Evolutionary conservation across 2,329 filamentous ascomycete genomes (phyloP).

Genomic region (Paraphoma sp.): DNA sequence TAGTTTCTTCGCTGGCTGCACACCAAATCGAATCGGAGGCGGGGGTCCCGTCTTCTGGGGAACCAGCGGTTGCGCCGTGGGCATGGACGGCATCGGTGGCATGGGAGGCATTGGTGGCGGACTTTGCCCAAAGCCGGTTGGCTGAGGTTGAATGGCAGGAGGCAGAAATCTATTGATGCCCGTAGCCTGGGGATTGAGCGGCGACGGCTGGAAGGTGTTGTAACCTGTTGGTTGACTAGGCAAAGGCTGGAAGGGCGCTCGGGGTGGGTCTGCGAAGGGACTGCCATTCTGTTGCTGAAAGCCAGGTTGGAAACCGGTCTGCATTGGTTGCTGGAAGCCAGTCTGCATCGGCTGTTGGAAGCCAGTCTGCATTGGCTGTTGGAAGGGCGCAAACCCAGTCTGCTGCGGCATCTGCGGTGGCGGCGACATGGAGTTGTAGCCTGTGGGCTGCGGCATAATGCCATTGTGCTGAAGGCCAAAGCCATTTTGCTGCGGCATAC

Average conservation of each 20-base stretch:
- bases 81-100: constrained; percentile 63
- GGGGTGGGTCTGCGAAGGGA: constrained; percentile 62
- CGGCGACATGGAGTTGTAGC: constrained; percentile 37
- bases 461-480: constrained; percentile 45
- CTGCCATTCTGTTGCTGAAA: constrained; percentile 59
- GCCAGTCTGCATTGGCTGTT: constrained; percentile 53
- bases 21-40: constrained; percentile 87
- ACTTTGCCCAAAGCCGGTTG: constrained; percentile 61
- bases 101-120: constrained; percentile 65
- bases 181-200: constrained; percentile 61
- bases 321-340: constrained; percentile 51
- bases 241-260: constrained; percentile 49
- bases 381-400: constrained; percentile 47
- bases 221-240: constrained; percentile 50
- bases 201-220: constrained; percentile 41
- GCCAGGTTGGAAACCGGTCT: constrained; percentile 54
- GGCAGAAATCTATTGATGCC: constrained; percentile 58
- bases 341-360: constrained; percentile 57
- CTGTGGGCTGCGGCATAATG: constrained; percentile 48
- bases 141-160: constrained; percentile 59
- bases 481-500: constrained; percentile 47
- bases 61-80: constrained; percentile 67
- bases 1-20: constrained; percentile 76
- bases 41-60: constrained; percentile 86
- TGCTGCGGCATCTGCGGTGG: constrained; percentile 48